Base-by-base conservation (phyloP, 2,329 filamentous ascomycete species). In the Phyllosticta capitalensis region DNA sequence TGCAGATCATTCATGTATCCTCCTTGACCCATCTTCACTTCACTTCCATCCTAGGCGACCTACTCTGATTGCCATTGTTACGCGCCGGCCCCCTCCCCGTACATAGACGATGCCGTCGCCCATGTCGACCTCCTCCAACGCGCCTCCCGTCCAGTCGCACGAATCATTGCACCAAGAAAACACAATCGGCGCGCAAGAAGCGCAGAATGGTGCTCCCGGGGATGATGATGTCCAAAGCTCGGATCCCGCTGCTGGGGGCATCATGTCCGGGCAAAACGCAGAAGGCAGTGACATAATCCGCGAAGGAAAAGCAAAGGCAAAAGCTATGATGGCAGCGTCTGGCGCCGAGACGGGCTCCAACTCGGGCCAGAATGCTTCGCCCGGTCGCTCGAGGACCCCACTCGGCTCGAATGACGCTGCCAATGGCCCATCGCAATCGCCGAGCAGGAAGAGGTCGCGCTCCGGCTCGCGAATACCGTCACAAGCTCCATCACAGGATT, bases 291-390 rank as follows among this genome's bases (percentile, higher is more conserved):
- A 80, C 70, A 69, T 74, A 58, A 82, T 84, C 59, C 75, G 77
- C 58, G 81, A 83, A 69, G 80, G 79, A 58, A 85, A 85, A 66
- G 79, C 83, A 67, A 82, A 79, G 68, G 81, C 82, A 54, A 83
- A 81, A 70, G 80, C 81, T 48, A 75, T 83, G 56, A 75, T 84
- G 67, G 80, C 78, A 48, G 79, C 80, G 22, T 80, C 81, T n/a
- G 75, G 75, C 51, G 67, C 75, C 50, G 68, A 68, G 62, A 56
- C 72, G 51, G 71, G 73, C 24, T 65, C 67, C 5, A 67, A 65
- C 55, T 61, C 68, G 52, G 66, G 68, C 52, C 66, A 67, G 52
- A 67, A 69, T 22, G 66, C 68, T 4, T 66, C 68, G 33, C 64
- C 67, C 50, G 26, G 21, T 58, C 48, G 61, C 28, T 66, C 67